Base-by-base conservation (phyloP, 257 asterid species). In the Penstemon barbatus region DNA sequence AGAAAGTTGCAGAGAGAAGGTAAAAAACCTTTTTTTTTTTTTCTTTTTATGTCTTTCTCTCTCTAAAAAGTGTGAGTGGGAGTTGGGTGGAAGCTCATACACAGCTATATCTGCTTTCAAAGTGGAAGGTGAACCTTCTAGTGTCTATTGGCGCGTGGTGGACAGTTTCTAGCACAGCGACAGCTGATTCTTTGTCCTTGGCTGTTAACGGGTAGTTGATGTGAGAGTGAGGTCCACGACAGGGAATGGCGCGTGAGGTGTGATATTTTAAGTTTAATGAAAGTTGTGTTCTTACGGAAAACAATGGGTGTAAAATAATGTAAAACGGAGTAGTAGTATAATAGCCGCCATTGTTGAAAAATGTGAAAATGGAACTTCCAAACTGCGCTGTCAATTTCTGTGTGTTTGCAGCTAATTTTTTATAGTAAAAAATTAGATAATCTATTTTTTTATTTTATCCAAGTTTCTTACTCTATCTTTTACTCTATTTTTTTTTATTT, bases 1-100 rank as follows among this genome's bases (percentile, higher is more conserved):
- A 61, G 77, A 83, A 87, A 87, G 89, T 79, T 80, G 78, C 74
- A 72, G 78, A 79, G 77, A 79, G 77, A 4, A 65, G 8, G 33
- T 25, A 25, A 25, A 25, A 25, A 25, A 25, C 0, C 33, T 0
- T 25, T 25, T 25, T 25, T 25, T 25, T 25, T 25, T 2, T 70
- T 48, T 60, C 8, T 12, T 57, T 39, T 53, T 2, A 4, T 54
- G 10, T 39, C 49, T 66, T 68, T 79, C 79, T 76, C 78, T 76
- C 81, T 75, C 74, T 50, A 51, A 38, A 25, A 1, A 25, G 33
- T 25, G 33, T 25, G 33, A 25, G 61, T 74, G 73, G 54, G 60
- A 57, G 52, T 42, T 39, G 9, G 69, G 63, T 51, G 70, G 49
- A 74, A 74, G 48, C 33, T 66, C 75, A 70, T 50, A 19, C 19